Evolutionary conservation across 306 rosid genomes (phyloP).

Genomic region (Vigna trinervia): DNA sequence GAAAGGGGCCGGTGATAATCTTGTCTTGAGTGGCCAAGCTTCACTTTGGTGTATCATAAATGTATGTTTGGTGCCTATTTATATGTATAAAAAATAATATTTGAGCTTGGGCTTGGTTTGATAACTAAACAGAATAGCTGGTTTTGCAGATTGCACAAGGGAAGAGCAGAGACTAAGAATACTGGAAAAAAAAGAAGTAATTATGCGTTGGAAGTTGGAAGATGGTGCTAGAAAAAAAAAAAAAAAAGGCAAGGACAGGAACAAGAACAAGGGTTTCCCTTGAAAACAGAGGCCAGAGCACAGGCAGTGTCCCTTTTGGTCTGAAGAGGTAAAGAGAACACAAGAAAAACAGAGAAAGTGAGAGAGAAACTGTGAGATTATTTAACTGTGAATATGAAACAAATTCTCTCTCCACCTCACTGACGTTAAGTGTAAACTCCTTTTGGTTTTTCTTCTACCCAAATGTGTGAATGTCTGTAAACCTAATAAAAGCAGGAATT

Average conservation of each 20-base stretch:
- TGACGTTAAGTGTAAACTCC: background rate
- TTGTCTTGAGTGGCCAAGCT: conserved; percentile 37
- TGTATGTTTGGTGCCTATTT: conserved; percentile 39
- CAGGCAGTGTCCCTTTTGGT: conserved; percentile 30
- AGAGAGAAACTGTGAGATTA: conserved; percentile 9
- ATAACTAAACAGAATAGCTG: conserved; percentile 5
- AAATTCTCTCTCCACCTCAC: background rate
- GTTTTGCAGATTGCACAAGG: conserved; percentile 28
- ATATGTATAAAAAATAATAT: conserved; percentile 1
- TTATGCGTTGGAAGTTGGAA: conserved; percentile 31
- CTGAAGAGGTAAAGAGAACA: conserved; percentile 27
- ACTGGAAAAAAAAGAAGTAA: background rate
- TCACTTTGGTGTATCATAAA: conserved; percentile 52
- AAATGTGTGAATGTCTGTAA: conserved; percentile 28
- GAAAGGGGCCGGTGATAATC: conserved; percentile 42
- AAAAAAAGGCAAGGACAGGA: background rate
- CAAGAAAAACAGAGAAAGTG: background rate
- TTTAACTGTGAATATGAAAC: conserved; percentile 23
- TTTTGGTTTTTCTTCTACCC: background rate
- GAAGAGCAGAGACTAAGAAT: conserved; percentile 12
- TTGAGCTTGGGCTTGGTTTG: conserved; percentile 34
- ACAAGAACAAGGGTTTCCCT: conserved; percentile 44
- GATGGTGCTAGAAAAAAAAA: conserved; percentile 27
- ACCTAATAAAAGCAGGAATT: conserved; percentile 8
- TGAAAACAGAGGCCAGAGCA: conserved; percentile 42